A percentile compares a stretch with the other conserved stretches of the same genome.
These are phyloP conservation scores for Hortaea werneckii DNA, from an alignment of 2,329 filamentous ascomycete species.

Conservation along the genomic window DNA sequence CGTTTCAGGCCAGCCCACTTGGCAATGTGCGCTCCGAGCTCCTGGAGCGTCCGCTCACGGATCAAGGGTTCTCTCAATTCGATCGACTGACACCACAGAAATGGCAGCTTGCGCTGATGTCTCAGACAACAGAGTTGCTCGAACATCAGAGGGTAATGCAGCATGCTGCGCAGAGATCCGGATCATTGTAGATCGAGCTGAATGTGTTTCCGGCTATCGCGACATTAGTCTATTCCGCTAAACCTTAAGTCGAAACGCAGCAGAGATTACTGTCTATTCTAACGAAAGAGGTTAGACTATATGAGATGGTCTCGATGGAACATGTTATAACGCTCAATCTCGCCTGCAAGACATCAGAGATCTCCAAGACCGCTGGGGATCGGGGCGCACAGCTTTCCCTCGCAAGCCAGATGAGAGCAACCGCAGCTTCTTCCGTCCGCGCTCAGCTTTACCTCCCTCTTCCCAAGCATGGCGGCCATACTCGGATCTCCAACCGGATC, in stretches of 20 bases:
- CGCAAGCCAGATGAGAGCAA: too few relatives aligned
- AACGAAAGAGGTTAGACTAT: not conserved
- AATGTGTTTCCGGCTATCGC: too few relatives aligned
- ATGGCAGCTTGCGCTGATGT: not conserved
- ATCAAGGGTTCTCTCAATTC: constrained; percentile 1
- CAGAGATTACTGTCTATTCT: not conserved
- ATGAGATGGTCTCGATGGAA: constrained; percentile 1
- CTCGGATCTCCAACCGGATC: constrained; percentile 19
- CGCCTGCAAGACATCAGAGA: not conserved
- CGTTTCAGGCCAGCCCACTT: constrained; percentile 4
- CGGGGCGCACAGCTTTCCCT: too few relatives aligned
- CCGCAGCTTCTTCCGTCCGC: too few relatives aligned
- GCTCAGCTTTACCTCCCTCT: too few relatives aligned
- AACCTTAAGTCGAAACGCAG: not conserved
- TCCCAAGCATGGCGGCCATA: not conserved
- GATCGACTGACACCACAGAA: too few relatives aligned
- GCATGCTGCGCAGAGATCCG: not conserved
- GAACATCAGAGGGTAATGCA: not conserved
- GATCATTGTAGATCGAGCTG: too few relatives aligned
- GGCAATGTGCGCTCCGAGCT: not conserved
- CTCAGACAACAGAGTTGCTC: not conserved
- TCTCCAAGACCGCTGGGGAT: not conserved
- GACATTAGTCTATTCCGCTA: not conserved
- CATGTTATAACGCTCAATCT: not conserved
- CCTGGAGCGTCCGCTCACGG: constrained; percentile 2